Percentiles rank a stretch among this genome's conserved stretches.
Evolutionary conservation across 129 eudicot species (phyloP).

Genomic region (Ambrosia artemisiifolia): DNA sequence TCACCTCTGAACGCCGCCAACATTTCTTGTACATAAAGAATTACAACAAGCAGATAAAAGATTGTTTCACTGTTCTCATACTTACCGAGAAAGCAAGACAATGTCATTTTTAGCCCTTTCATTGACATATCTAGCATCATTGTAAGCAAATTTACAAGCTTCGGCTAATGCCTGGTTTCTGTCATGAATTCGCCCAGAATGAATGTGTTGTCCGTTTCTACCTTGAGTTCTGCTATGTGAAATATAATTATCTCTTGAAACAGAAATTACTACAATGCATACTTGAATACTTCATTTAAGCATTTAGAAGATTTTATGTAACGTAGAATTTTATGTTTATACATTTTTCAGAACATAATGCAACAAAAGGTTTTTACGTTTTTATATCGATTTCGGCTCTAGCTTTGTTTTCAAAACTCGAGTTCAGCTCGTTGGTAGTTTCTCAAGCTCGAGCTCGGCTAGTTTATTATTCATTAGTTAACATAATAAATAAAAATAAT

Average conservation of each 20-base stretch:
- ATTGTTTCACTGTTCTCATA: not conserved
- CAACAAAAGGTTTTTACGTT: not conserved
- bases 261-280: slow-evolving; percentile 12
- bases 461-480: too few species aligned
- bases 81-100: slow-evolving; percentile 81
- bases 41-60: slow-evolving; percentile 10
- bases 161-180: slow-evolving; percentile 67
- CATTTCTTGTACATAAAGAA: not conserved
- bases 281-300: not conserved
- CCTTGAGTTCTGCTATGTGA: slow-evolving; percentile 38
- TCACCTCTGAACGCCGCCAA: not conserved
- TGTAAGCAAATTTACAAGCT: slow-evolving; percentile 74
- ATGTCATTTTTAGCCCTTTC: slow-evolving; percentile 88
- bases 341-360: not conserved
- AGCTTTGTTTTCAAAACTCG: too few species aligned
- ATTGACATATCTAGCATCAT: slow-evolving; percentile 88
- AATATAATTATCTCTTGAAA: slow-evolving; percentile 11
- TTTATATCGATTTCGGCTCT: too few species aligned
- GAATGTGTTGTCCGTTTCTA: slow-evolving; percentile 35
- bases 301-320: not conserved
- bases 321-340: not conserved
- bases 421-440: too few species aligned
- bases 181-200: slow-evolving; percentile 27
- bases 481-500: too few species aligned
- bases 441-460: too few species aligned